Evolutionary conservation across 306 rosid species (phyloP), one percentile per base, ranked within the genome.

Genomic region (Prosopis cineraria): DNA sequence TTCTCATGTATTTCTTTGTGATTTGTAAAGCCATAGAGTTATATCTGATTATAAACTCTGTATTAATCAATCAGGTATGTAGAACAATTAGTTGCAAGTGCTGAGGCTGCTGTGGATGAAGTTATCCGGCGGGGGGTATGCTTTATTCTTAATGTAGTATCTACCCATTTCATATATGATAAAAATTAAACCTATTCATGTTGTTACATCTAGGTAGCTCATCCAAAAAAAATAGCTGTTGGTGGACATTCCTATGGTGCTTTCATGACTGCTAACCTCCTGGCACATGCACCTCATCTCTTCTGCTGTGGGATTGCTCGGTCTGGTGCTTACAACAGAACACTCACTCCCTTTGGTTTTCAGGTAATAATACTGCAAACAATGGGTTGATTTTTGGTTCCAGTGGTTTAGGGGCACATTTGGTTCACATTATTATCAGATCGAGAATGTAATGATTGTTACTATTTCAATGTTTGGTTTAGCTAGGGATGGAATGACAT

Each of bases 161-260:
- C 37, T 53, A 76, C 37, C 39, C 24, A 5, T 68, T 73, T 41
- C 55, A 63, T 39, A 73, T 64, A 70, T 77, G 14, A 29, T 70
- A 78, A 47, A 74, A 69, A 56, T 74, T 44, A 19, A 82, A 41
- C 70, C 19, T 67, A 70, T 82, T 50, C 72, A 64, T 79, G 63
- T 70, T 77, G 79, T 74, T 60, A 81, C 60, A 16, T 83, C 55
- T 66, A 94, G 99, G 97, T 95, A 58, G 99, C 97, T 74, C 88
- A 95, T 91, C 98, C 96, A 25, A 83, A 85, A 84, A 95, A 87
- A 88, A 91, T 95, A 80, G 98, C 98, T 79, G 85, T 95, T 76
- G 99, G 99, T 64, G 99, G 99, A 85, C 98, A 95, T 84, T 95
- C 99, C 80, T 95, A 95, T 76, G 99, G 99, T 66, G 99, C 99